These are phyloP conservation scores for Apiospora hydei DNA, from an alignment of 2,329 filamentous ascomycete genomes.

Conservation along the genomic window DNA sequence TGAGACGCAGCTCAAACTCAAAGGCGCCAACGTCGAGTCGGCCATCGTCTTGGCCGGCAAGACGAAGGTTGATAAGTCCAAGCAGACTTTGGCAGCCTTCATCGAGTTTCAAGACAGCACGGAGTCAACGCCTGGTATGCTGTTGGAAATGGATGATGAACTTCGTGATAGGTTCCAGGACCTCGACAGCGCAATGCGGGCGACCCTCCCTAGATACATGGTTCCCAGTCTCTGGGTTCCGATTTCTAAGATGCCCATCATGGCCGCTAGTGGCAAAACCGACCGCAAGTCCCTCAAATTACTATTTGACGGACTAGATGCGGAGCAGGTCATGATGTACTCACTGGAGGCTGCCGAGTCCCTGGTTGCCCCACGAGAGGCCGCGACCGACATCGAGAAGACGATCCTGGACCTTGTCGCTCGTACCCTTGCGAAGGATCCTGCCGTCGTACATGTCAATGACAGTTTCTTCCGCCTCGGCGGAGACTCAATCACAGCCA, in stretches of 20 bases:
- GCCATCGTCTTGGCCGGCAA: slow-evolving; percentile 24
- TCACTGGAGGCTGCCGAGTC: slow-evolving; percentile 7
- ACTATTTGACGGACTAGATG: slow-evolving; percentile 8
- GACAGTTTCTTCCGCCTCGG: slow-evolving; percentile 32
- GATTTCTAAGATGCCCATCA: slow-evolving; percentile 26
- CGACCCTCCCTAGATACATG: slow-evolving; percentile 27
- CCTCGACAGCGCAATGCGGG: neutral
- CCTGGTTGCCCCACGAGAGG: neutral
- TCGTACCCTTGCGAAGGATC: slow-evolving; percentile 15
- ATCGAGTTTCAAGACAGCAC: neutral
- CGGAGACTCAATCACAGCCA: slow-evolving; percentile 31
- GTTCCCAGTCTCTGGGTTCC: slow-evolving; percentile 25
- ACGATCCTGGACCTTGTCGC: slow-evolving; percentile 23
- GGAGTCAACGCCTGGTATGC: neutral
- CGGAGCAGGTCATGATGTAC: slow-evolving; percentile 7
- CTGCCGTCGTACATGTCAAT: slow-evolving; percentile 3
- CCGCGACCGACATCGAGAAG: slow-evolving; percentile 25
- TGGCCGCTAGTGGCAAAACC: slow-evolving; percentile 25
- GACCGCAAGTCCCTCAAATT: slow-evolving; percentile 26
- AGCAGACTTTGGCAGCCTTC: slow-evolving; percentile 3
- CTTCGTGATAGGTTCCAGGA: neutral
- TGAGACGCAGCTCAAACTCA: slow-evolving; percentile 10
- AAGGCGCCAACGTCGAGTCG: slow-evolving; percentile 21
- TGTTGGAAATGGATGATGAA: slow-evolving; percentile 18
- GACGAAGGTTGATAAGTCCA: slow-evolving; percentile 22